phyloP scores from a whole-genome alignment of 176 grass and related monocot species.

The Carex pumila region DNA sequence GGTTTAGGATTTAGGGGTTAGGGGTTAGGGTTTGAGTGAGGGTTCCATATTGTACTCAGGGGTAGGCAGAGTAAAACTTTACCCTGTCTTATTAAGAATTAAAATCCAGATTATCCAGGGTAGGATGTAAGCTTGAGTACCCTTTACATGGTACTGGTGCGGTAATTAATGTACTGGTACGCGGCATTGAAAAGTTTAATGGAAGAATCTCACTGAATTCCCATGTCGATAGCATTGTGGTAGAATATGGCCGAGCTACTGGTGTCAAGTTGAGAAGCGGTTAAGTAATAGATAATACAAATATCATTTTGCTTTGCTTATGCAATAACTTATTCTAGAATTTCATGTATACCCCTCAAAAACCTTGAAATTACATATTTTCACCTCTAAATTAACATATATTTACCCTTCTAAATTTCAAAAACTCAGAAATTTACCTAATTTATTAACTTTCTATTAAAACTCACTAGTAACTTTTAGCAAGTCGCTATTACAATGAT shows the following conservation, averaged over 20 bases:
- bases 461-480: background rate
- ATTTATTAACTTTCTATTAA: too few species aligned
- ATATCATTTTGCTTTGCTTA: background rate
- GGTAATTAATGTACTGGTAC: constrained; percentile 74
- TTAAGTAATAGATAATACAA: constrained; percentile 36
- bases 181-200: constrained; percentile 65
- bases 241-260: constrained; percentile 73
- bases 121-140: constrained; percentile 84
- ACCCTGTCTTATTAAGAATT: background rate
- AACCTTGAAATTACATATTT: too few species aligned
- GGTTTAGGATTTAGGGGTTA: too few species aligned
- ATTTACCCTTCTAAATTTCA: too few species aligned
- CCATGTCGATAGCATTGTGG: constrained; percentile 72
- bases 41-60: background rate
- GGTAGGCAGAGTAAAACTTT: background rate
- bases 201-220: constrained; percentile 68
- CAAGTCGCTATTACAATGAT: background rate
- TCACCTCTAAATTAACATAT: too few species aligned
- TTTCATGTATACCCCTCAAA: too few species aligned
- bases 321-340: background rate
- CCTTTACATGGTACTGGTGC: constrained; percentile 74
- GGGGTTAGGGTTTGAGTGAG: too few species aligned
- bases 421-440: too few species aligned
- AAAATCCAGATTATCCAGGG: constrained; percentile 72
- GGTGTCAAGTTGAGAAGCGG: constrained; percentile 81